Evolutionary conservation across 371 early-diverging fungal genomes (phyloP), one percentile per base, ranked within the genome.

Genomic region (Mortierella sp.): DNA sequence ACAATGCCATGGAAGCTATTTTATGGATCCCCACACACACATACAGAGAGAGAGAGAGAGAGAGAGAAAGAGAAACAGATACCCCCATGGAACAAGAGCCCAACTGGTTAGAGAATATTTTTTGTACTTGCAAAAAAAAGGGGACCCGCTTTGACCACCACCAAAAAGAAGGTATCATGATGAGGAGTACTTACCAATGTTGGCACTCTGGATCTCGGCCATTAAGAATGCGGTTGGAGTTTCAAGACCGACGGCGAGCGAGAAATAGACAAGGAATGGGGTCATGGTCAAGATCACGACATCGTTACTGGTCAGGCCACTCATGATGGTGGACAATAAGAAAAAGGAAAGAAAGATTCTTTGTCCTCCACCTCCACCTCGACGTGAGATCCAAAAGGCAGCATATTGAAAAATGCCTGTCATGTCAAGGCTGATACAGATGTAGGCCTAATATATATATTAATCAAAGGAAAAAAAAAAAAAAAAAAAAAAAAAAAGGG

Each of bases 281-380:
- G 93, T 93, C 18, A 90, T 88, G 2, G 92, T 91, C 62, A 94
- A 75, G 19, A 93, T 89, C 21, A 88, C 92, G 12, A 92, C 92
- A 71, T 94, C 94, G 67, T 93, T 94, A 57, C 89, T 89, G 5
- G 93, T 88, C 45, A 92, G 71, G 0, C 87, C 85, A 45, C 91
- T 90, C 86, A 92, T 85, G 18, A 91, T 62, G 26, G 87, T 83
- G 28, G 86, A 86, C 55, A 94, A 72, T 1, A 88, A 65, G 56
- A 88, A 92, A 43, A 92, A 90, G 37, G 85, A 64, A 15, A 86
- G 66, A 65, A 91, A 92, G 26, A 93, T 82, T 48, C 82, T 68
- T 19, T 73, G 74, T 0, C 90, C 90, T 48, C 83, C 73, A 5
- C 75, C 66, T 0, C 90, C 89, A 45, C 89, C 89, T 9, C 84